Evolutionary conservation across 2,329 filamentous ascomycete genomes (phyloP).

Genomic region (Fusarium buxicola): DNA sequence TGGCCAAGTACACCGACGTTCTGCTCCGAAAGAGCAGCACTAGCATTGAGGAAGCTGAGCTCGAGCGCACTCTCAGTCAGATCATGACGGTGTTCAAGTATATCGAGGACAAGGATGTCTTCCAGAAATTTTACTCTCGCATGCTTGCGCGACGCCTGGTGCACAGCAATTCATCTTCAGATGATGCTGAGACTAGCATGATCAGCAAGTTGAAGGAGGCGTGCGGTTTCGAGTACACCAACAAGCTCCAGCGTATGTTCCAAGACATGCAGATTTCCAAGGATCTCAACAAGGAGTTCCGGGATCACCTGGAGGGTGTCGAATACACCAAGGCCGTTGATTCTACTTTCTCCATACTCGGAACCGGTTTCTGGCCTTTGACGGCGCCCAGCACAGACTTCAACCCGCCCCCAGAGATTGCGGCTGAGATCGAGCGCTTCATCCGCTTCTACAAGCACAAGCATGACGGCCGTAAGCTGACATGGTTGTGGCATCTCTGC

Average conservation of each 20-base stretch:
- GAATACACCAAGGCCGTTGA: slow-evolving; percentile 77
- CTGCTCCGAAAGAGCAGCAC: slow-evolving; percentile 93
- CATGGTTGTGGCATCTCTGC: slow-evolving; percentile 98
- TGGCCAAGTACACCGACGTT: slow-evolving; percentile 95
- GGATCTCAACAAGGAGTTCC: slow-evolving; percentile 91
- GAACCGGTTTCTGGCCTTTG: slow-evolving; percentile 97
- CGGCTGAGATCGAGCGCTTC: slow-evolving; percentile 90
- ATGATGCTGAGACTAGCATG: slow-evolving; percentile 99
- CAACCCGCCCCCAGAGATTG: slow-evolving; percentile 85
- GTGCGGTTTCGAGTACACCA: slow-evolving; percentile 98
- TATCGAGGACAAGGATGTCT: slow-evolving; percentile 99
- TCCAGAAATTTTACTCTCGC: slow-evolving; percentile 99
- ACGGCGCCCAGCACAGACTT: slow-evolving; percentile 89
- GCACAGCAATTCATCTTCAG: slow-evolving; percentile 93
- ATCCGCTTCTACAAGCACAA: slow-evolving; percentile 93
- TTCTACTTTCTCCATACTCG: slow-evolving; percentile 90
- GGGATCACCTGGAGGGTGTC: slow-evolving; percentile 73
- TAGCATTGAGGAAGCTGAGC: slow-evolving; percentile 91
- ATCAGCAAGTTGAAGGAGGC: slow-evolving; percentile 99
- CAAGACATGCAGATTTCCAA: slow-evolving; percentile 99
- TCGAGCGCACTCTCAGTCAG: slow-evolving; percentile 87
- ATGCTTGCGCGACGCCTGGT: slow-evolving; percentile 96
- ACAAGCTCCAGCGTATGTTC: slow-evolving; percentile 99
- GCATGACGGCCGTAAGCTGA: slow-evolving; percentile 95
- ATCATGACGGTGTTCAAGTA: slow-evolving; percentile 99